Evolutionary conservation across 192 early-diverging fungal species (phyloP), one percentile per base, ranked within the genome.

Genomic region (Diversispora epigaea): DNA sequence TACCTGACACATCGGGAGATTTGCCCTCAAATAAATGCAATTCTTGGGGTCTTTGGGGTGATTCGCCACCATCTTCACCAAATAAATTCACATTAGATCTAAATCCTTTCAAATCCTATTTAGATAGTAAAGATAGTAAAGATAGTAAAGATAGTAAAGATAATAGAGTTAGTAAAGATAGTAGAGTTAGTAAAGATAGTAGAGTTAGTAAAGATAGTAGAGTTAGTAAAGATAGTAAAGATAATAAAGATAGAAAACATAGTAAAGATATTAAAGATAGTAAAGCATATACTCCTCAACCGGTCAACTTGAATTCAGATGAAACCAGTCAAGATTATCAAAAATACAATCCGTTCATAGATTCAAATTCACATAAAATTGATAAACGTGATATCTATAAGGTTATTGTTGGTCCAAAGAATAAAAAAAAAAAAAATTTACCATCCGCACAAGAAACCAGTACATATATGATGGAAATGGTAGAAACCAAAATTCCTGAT

Each of bases 21-120:
- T 32, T 32, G 25, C 25, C 25, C 2, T 54, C 50, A 54, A 54
- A 54, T 54, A 54, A 11, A 32, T 32, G 25, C 25, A 32, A 32
- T 32, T 32, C 25, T 54, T 54, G 50, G 50, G 50, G 50, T 10
- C n/a, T 54, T 54, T 54, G 50, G 50, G n/a, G 10, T 12, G 50
- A 54, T 54, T 54, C 50, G 4, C 50, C 50, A 4, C 50, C 50
- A 54, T 32, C 40, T 17, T 64, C 62, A 64, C 62, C 62, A n/a
- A 64, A 64, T 64, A 64, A 64, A n/a, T 64, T 64, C 17, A 64
- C 19, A n/a, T 64, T 64, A n/a, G 41, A 64, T 41, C 17, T 64
- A n/a, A n/a, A 64, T 44, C 62, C 39, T 44, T 64, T 64, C n/a
- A 8, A 15, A 44, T 43, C 25, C 17, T 64, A 64, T 64, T 64